phyloP scores from a whole-genome alignment of 2,329 filamentous ascomycete genomes.

The Epichloe coenophiala region DNA sequence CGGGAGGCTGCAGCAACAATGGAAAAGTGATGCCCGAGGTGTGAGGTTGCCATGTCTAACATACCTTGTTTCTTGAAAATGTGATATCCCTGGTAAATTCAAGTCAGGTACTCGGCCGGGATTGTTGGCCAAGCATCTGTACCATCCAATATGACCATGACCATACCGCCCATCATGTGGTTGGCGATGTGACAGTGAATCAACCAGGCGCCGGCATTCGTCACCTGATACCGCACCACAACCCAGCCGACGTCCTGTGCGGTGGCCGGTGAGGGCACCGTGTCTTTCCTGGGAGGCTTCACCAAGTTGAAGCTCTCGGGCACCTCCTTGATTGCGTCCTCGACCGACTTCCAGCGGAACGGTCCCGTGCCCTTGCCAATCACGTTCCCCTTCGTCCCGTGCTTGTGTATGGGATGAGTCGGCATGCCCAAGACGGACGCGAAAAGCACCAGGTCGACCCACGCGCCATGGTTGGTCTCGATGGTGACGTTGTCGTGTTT shows the following conservation, averaged over 20 bases:
- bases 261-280: slow-evolving; percentile 14
- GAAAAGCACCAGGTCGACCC: slow-evolving; percentile 43
- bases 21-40: no score
- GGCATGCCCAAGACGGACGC: slow-evolving; percentile 24
- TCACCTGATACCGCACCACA: slow-evolving; percentile 37
- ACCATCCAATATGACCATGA: slow-evolving; percentile 35
- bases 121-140: slow-evolving; percentile 28
- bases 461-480: slow-evolving; percentile 30
- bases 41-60: no score
- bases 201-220: slow-evolving; percentile 39
- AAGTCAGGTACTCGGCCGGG: slow-evolving; percentile 23
- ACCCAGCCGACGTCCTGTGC: slow-evolving; percentile 23
- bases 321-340: slow-evolving; percentile 32
- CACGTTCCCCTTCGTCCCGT: no score
- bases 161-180: slow-evolving; percentile 42
- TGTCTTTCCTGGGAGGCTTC: slow-evolving; percentile 39
- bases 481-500: slow-evolving; percentile 32
- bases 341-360: slow-evolving; percentile 40
- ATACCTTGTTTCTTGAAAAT: no score
- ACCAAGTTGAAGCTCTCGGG: slow-evolving; percentile 43
- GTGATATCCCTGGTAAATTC: not conserved
- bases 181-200: slow-evolving; percentile 43
- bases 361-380: slow-evolving; percentile 38
- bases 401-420: slow-evolving; percentile 49
- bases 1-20: no score